Percentiles rank a stretch among this genome's conserved stretches.
phyloP scores from a whole-genome alignment of 768 basidiomycete genomes.

The Daedaleopsis nitida region DNA sequence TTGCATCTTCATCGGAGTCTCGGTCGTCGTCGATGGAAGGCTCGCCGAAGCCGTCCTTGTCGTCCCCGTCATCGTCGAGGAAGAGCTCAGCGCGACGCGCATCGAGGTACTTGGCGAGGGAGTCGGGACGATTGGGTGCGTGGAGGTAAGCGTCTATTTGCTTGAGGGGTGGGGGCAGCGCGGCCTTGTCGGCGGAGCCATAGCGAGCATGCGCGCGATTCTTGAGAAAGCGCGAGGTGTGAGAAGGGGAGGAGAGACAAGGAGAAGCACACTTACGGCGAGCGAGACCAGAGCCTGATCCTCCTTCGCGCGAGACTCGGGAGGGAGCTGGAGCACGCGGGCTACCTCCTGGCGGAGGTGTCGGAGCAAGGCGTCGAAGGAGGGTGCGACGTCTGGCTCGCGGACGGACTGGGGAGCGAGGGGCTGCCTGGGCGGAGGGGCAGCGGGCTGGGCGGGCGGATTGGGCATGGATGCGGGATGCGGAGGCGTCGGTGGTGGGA shows the following conservation, averaged over 20 bases:
- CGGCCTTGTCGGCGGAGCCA: constrained; percentile 11
- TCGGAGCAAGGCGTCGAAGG: constrained; percentile 16
- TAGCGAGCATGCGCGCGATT: constrained; percentile 18
- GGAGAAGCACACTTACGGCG: constrained; percentile 7
- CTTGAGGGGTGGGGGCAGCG: constrained; percentile 19
- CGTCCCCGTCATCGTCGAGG: constrained; percentile 16
- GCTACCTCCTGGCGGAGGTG: constrained; percentile 18
- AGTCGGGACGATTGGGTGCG: constrained; percentile 8
- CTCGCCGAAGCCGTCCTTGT: constrained; percentile 21
- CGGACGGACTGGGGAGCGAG: not conserved
- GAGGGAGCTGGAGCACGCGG: constrained; percentile 17
- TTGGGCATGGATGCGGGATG: constrained; percentile 12
- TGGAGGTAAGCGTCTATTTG: constrained; percentile 21
- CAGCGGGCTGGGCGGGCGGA: not conserved
- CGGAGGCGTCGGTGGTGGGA: constrained; percentile 15
- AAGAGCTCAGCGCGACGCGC: constrained; percentile 16
- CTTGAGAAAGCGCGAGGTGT: constrained; percentile 12
- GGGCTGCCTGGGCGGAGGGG: not conserved
- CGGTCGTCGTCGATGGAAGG: constrained; percentile 16
- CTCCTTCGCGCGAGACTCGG: constrained; percentile 14
- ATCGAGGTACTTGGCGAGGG: constrained; percentile 18
- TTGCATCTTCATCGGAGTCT: constrained; percentile 22
- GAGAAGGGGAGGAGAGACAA: not conserved
- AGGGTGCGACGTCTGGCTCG: constrained; percentile 12
- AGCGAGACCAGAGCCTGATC: constrained; percentile 13